Evolutionary conservation across 2,329 filamentous ascomycete species (phyloP), one percentile per base, ranked within the genome.

Genomic region (Rachicladosporium sp.): DNA sequence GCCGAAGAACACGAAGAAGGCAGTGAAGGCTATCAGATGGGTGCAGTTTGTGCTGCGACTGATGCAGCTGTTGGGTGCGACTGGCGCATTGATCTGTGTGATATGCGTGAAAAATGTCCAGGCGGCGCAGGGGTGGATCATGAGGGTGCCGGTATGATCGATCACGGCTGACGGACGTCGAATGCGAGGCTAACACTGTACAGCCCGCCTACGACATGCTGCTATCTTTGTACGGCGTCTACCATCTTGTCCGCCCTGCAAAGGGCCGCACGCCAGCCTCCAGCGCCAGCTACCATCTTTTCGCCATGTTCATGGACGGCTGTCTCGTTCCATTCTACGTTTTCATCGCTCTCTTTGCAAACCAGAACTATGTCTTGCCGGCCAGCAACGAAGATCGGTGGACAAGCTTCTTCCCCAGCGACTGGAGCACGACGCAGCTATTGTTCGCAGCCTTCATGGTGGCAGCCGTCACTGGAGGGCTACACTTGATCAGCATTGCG

Each of bases 241-340:
- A 83, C 53, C 87, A 95, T 58, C 74, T 93, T 31, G 69, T 74
- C 10, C 76, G 83, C 27, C 75, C 79, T 30, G 73, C 83, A 1
- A 76, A 76, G 35, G 74, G 70, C 33, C 77, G 87, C 37, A 78
- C 87, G 1, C 79, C 89, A 0, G 80, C 70, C 3, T 93, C 85
- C 13, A 84, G 86, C 11, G 80, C 85, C 10, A 89, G 85, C 47
- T 96, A 96, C 61, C 86, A 93, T 61, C 64, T 91, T 42, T 96
- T 95, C 58, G 77, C 87, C 2, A 70, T 75, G 8, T 64, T 86
- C 33, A 73, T 82, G 32, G 89, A 96, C 58, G 63, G 67, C n/a
- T 72, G 71, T 11, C 62, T 80, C 38, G 67, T 79, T 29, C 74
- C 76, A 0, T 78, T 80, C 56, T 77, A 76, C 47, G 66, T 72